A percentile compares a stretch with the other conserved stretches of the same genome.
phyloP scores from a whole-genome alignment of 2,329 filamentous ascomycete species.

The Neofusicoccum sp. region DNA sequence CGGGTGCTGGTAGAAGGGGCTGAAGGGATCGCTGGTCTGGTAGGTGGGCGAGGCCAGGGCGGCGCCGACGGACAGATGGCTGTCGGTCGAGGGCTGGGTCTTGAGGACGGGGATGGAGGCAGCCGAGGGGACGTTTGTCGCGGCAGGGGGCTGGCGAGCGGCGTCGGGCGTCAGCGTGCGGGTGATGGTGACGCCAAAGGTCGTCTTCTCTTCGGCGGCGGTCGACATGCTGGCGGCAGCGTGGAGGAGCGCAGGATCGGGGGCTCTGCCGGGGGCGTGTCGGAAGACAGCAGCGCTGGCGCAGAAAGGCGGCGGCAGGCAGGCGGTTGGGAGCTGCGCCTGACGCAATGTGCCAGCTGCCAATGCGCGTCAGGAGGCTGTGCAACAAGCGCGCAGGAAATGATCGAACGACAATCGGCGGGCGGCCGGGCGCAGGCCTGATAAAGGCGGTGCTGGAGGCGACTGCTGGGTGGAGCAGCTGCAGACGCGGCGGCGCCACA shows the following conservation, averaged over 20 bases:
- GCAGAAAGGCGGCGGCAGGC: constrained; percentile 1
- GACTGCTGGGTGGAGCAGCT: too few relatives aligned
- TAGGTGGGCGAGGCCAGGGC: constrained; percentile 17
- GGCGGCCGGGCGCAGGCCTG: neutral
- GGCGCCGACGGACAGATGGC: neutral
- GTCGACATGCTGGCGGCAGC: constrained; percentile 5
- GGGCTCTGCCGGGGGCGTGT: neutral
- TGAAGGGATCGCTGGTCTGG: constrained; percentile 46
- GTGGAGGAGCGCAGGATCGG: neutral
- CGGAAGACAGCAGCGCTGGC: neutral
- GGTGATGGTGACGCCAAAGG: constrained; percentile 22
- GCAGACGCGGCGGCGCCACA: neutral
- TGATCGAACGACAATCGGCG: neutral
- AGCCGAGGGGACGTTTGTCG: neutral
- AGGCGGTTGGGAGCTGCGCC: neutral
- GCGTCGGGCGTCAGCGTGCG: constrained; percentile 14
- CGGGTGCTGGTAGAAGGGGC: constrained; percentile 52
- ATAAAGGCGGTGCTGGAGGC: too few relatives aligned
- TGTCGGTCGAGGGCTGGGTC: constrained; percentile 16
- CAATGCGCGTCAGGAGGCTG: constrained; percentile 10
- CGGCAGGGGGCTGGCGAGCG: neutral
- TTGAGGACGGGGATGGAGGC: neutral
- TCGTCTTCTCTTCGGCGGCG: constrained; percentile 18
- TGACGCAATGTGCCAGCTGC: constrained; percentile 5
- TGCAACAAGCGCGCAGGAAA: neutral